These are phyloP conservation scores for Penicillium janthinellum DNA, from an alignment of 2,329 filamentous ascomycete species.

Conservation along the genomic window DNA sequence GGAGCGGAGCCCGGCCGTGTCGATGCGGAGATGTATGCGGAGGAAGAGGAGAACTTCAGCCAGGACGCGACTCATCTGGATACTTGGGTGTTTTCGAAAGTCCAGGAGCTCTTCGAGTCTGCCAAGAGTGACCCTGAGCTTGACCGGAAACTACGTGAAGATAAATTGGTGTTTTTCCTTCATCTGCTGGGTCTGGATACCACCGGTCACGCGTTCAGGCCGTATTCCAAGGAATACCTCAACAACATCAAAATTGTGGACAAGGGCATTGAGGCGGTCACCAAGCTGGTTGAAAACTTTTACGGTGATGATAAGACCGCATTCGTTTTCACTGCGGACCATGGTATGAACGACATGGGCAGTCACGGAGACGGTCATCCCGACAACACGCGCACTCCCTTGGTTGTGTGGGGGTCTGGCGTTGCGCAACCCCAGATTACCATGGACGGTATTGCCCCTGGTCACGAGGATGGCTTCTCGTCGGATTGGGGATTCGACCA, in stretches of 20 bases:
- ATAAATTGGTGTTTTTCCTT: constrained; percentile 92
- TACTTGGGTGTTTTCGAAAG: constrained; percentile 92
- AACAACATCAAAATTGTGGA: constrained; percentile 95
- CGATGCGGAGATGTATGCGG: constrained; percentile 80
- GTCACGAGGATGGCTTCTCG: constrained; percentile 86
- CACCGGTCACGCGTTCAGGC: constrained; percentile 79
- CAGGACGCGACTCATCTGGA: constrained; percentile 79
- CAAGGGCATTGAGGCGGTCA: constrained; percentile 81
- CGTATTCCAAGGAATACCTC: constrained; percentile 93
- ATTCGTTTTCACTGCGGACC: constrained; percentile 95
- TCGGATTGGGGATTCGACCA: constrained; percentile 82
- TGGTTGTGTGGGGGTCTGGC: constrained; percentile 92
- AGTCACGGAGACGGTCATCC: constrained; percentile 97
- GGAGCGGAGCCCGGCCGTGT: constrained; percentile 87
- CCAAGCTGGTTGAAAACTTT: constrained; percentile 78
- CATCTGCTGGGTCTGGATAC: constrained; percentile 93
- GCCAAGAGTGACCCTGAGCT: constrained; percentile 78
- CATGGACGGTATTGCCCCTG: constrained; percentile 62
- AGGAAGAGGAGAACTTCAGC: constrained; percentile 89
- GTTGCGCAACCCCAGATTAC: constrained; percentile 71
- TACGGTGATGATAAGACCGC: constrained; percentile 84
- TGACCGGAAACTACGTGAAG: constrained; percentile 70
- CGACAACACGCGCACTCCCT: constrained; percentile 90
- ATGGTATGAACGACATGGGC: constrained; percentile 99
- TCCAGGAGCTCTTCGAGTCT: constrained; percentile 80